These are phyloP conservation scores for Boletus semigastroideus DNA, from an alignment of 1,284 basidiomycete genomes.

Conservation along the genomic window DNA sequence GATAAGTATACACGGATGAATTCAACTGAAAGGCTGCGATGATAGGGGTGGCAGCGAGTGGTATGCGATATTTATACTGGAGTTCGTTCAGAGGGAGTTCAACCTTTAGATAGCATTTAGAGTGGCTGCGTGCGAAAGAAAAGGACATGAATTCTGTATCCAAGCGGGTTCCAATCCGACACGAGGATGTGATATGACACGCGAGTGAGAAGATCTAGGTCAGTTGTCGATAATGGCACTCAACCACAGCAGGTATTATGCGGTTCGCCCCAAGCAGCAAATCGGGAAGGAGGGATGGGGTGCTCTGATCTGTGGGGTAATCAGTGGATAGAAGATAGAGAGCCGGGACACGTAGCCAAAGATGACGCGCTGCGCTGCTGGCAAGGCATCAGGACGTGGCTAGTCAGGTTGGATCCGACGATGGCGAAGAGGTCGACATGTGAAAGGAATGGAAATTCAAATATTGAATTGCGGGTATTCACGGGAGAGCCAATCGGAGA, in stretches of 20 bases:
- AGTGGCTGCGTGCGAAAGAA: constrained; percentile 11
- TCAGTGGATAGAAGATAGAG: too few species aligned
- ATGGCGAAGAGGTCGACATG: too few species aligned
- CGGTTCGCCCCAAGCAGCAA: too few species aligned
- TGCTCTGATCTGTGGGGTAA: not conserved
- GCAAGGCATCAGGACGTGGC: not conserved
- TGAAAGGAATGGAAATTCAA: not conserved
- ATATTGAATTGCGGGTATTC: constrained; percentile 2
- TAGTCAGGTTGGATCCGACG: not conserved
- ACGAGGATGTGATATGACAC: not conserved
- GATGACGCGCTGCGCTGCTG: too few species aligned
- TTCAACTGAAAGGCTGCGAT: not conserved
- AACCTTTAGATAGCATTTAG: constrained; percentile 16
- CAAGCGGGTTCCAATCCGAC: not conserved
- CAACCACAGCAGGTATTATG: too few species aligned
- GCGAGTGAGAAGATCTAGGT: constrained; percentile 3
- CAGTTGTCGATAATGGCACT: not conserved
- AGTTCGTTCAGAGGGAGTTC: constrained; percentile 1
- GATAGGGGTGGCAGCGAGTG: not conserved
- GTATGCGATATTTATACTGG: not conserved
- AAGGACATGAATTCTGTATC: not conserved
- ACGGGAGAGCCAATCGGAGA: constrained; percentile 4
- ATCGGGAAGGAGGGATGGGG: constrained; percentile 6
- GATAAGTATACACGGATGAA: not conserved
- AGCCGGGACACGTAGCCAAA: not conserved